Evolutionary conservation across 805 yeast species (phyloP), one percentile per base, ranked within the genome.

Genomic region (Kodamaea laetipori): DNA sequence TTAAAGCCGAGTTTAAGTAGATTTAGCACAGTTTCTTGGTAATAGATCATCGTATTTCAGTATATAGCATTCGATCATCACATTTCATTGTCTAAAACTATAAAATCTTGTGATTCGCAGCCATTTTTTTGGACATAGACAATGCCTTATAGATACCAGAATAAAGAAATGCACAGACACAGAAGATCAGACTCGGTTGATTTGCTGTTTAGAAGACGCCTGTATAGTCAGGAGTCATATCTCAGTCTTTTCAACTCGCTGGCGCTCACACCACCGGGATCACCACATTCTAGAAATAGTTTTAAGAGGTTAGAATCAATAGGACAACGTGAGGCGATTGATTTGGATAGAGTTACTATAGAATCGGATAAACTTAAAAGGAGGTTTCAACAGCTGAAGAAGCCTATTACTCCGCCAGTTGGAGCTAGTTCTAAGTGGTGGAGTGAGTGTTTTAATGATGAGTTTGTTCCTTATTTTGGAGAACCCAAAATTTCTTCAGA

Each of bases 131-230:
- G 17, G 11, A 30, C 7, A 4, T 15, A 4, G 7, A 30, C 6
- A 15, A 30, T 30, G 34, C 34, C 34, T 5, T 19, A 33, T 16
- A 33, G 25, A 33, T 5, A 8, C 13, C 35, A 32, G 19, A 32
- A 32, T 33, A 33, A 18, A 33, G 26, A 33, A 11, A 33, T 18
- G 4, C 12, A 30, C 26, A 12, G 6, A n/a, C 43, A 40, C 27
- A 41, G 13, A 17, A 41, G 44, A 36, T 11, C 31, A 6, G 16
- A 41, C 36, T 35, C 44, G 2, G 39, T 41, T 3, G 39, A 41
- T 27, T 32, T 40, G 16, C 19, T 26, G 32, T 24, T 18, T 21
- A 13, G 38, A 16, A 24, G 27, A n/a, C 32, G 43, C 11, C 37
- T 24, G 38, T 15, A 26, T 15, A 39, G 43, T 15, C 25, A 21